Evolutionary conservation across 345 rosid species (phyloP), one percentile per base, ranked within the genome.

Genomic region (Geranium rotundifolium): DNA sequence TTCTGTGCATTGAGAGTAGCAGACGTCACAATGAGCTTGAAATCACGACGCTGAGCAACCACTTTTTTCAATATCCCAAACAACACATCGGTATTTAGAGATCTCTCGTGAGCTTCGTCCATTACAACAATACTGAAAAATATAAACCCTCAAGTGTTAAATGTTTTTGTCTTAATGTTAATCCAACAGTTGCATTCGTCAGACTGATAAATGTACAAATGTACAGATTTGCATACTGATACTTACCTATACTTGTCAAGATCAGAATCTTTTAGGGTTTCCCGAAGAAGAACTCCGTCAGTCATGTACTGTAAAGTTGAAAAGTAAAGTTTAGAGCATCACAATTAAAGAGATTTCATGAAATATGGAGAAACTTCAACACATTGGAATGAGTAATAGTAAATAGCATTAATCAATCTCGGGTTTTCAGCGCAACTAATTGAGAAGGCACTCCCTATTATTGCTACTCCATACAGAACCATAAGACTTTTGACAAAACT

Each of bases 71-170:
- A 69, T 57, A 90, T 93, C 62, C 97, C 99, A 77, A 93, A 93
- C 67, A 93, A 83, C 20, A 93, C 99, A 72, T 93, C 99, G 0
- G 99, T 90, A 75, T 29, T 93, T 57, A 93, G 82, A 29, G 99
- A 93, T 75, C 97, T 85, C 79, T 93, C 99, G 62, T 93, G 99
- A 13, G 99, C 99, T 75, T 90, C 99, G 70, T 93, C 99, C 99
- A 93, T 93, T 70, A 88, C 99, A 57, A 93, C 64, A 62, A 93
- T 91, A 18, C 98, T 92, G 83, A 58, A 79, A 77, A 23, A 66
- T 54, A 61, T 61, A 62, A 49, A 70, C 46, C 39, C 14, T 29
- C 41, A 17, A 63, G 17, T 29, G 56, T 66, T 50, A 71, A 23
- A 63, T 65, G 17, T 62, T n/a, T n/a, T 12, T 54, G 52, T 39